Base-by-base conservation (phyloP, 768 basidiomycete genomes). In the Erythrobasidium yunnanense region DNA sequence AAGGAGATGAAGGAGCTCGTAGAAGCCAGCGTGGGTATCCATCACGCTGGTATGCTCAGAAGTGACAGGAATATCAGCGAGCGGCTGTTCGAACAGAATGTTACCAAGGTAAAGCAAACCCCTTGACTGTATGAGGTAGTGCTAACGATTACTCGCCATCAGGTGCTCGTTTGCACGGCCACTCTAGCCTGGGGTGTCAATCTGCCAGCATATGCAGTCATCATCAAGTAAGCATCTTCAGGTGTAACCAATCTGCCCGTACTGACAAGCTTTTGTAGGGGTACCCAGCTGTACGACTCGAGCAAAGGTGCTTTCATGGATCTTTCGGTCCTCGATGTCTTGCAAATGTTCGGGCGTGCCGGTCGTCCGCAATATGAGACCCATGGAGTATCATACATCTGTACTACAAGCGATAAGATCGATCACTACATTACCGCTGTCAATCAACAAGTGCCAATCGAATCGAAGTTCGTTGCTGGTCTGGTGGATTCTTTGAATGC, bases 101-200 rank as follows among this genome's bases (percentile, higher is more conserved):
- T 83, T 7, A 90, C 96, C 76, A 99, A 97, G 81, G 93, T 91
- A n/a, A n/a, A n/a, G n/a, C n/a, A n/a, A n/a, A n/a, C n/a, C n/a
- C n/a, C n/a, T 29, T 47, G 69, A 55, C 17, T 11, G 53, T 20
- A 11, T 49, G 53, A 30, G n/a, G 32, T 55, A 35, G 13, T 4
- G 35, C 11, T 22, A 29, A 15, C 55, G 3, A 1, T 0, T 0
- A 38, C 51, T 67, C 23, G 55, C n/a, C n/a, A 27, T 23, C 71
- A 95, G 92, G 92, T 99, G 55, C 79, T 99, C 18, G 95, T 90
- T 76, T 99, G 95, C 79, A 99, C 95, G 1, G 90, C 95, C 4
- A 99, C 95, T 1, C 81, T 99, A 46, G 95, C 95, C 3, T 99
- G 95, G 95, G 95, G 95, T 77, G 95, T 99, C 71, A 99, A 99